Evolutionary conservation across 192 early-diverging fungal species (phyloP).

Genomic region (Funneliformis mosseae): DNA sequence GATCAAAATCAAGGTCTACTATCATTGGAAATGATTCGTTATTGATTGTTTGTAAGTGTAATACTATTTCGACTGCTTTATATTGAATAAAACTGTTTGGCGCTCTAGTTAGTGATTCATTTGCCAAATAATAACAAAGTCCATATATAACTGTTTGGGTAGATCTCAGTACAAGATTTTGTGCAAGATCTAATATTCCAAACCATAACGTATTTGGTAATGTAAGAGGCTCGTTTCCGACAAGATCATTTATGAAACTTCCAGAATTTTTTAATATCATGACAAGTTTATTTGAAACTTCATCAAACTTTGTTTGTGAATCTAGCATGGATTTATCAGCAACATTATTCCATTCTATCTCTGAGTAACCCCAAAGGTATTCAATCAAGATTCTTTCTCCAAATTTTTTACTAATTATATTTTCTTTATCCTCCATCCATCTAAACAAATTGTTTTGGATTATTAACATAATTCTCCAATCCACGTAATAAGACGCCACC

Average conservation of each 20-base stretch:
- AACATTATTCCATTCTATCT: neutral
- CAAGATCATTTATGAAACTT: neutral
- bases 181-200: conserved; percentile 2
- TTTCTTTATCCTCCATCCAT: too few relatives aligned
- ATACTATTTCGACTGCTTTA: neutral
- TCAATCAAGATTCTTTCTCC: too few relatives aligned
- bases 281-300: neutral
- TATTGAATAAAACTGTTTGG: neutral
- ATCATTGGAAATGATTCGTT: too few relatives aligned
- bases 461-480: too few relatives aligned
- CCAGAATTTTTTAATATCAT: neutral
- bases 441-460: too few relatives aligned
- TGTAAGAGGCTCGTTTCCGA: neutral
- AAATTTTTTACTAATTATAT: too few relatives aligned
- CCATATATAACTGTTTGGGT: neutral
- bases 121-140: neutral
- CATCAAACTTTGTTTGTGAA: neutral
- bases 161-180: neutral
- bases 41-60: too few relatives aligned
- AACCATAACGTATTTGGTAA: neutral
- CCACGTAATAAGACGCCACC: too few relatives aligned
- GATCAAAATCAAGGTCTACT: too few relatives aligned
- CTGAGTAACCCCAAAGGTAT: neutral
- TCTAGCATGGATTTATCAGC: neutral
- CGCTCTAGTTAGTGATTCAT: neutral